Evolutionary conservation across 2,329 filamentous ascomycete genomes (phyloP), one percentile per base, ranked within the genome.

Genomic region (Trichoderma brevicompactum): DNA sequence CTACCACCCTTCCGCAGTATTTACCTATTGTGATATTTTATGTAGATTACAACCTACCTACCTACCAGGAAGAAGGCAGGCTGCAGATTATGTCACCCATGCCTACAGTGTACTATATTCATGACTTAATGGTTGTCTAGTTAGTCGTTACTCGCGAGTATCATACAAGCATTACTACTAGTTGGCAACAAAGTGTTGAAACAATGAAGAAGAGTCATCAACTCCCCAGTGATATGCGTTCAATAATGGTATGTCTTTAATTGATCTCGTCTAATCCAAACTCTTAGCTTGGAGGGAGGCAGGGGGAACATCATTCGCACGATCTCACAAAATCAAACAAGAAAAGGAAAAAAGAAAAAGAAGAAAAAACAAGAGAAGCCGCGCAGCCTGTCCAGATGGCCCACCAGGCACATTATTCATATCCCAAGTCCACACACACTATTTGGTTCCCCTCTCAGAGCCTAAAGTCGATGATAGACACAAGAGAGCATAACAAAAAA

Each of bases 351-450:
- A 44, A 13, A 15, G 8, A 48, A n/a, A n/a, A 36, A n/a, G 3
- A 8, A 8, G 15, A 48, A 5, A 5, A 7, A 5, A 28, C 0
- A 13, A 15, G 15, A 46, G 17, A 38, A 38, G 34, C 3, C 55
- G 5, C 17, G 32, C 28, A 23, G 48, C 49, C 28, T 38, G 32
- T 15, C 49, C 41, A 46, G 13, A 38, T 36, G 19, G 17, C 15
- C 48, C 44, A 40, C 44, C n/a, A 44, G 38, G 28, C 40, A 38
- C 48, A 53, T 62, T 53, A 62, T 54, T 53, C 59, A 54, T 62
- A 41, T 53, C 40, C 48, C 38, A 63, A 54, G 12, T 49, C 34
- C 15, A 32, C 59, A 32, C 59, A 15, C 46, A 23, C 28, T 19
- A 61, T 36, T 34, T 34, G n/a, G 9, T 13, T 8, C 7, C 38